These are phyloP conservation scores for Saccharomycopsis sp. DNA, from an alignment of 805 yeast genomes.

Conservation along the genomic window DNA sequence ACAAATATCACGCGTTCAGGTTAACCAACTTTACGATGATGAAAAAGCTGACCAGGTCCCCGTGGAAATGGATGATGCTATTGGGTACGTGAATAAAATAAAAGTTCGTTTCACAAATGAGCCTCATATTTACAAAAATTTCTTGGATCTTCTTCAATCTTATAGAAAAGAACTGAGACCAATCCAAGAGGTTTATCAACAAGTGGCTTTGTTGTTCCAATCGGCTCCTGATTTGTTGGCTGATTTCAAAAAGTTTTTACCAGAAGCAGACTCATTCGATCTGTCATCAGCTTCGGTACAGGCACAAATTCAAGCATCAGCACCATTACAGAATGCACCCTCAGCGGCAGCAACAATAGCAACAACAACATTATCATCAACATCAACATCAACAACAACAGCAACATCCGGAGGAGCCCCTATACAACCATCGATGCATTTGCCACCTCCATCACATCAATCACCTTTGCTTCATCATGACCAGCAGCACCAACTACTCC, in stretches of 20 bases:
- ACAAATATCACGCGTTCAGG: not conserved
- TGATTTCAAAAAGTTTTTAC: constrained; percentile 91
- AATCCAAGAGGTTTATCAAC: constrained; percentile 89
- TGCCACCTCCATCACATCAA: not conserved
- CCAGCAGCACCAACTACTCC: not conserved
- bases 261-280: constrained; percentile 42
- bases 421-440: too few species aligned
- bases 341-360: too few species aligned
- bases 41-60: constrained; percentile 7
- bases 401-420: too few species aligned
- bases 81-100: constrained; percentile 90
- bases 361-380: too few species aligned
- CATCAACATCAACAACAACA: too few species aligned
- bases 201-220: constrained; percentile 78
- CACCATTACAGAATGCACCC: too few species aligned
- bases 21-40: not conserved
- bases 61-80: constrained; percentile 95
- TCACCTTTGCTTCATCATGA: not conserved
- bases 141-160: constrained; percentile 89
- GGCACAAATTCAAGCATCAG: constrained; percentile 1
- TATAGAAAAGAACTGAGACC: constrained; percentile 95
- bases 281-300: too few species aligned
- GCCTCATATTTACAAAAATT: constrained; percentile 92
- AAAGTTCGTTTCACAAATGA: constrained; percentile 88
- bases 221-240: constrained; percentile 91